A percentile compares a stretch with the other conserved stretches of the same genome.
Evolutionary conservation across 1,139 yeast species (phyloP).

Genomic region (Sugiyamaella paludigena): DNA sequence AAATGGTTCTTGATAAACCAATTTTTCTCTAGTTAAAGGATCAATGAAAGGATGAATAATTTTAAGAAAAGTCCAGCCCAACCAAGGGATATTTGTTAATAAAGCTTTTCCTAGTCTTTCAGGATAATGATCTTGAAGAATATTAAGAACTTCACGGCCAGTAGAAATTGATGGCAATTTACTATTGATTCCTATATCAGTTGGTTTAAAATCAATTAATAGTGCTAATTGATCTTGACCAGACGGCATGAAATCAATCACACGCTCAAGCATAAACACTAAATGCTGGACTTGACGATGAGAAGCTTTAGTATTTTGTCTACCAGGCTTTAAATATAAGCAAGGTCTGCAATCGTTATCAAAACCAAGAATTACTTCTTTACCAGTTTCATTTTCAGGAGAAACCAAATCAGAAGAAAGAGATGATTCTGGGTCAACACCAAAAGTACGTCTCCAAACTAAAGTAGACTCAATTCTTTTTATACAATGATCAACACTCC

Average conservation of each 20-base stretch:
- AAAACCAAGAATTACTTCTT: constrained; percentile 82
- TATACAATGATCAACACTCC: constrained; percentile 71
- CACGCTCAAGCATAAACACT: constrained; percentile 87
- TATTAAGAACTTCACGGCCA: constrained; percentile 79
- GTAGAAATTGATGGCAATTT: constrained; percentile 82
- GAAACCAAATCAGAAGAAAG: constrained; percentile 64
- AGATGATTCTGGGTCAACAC: constrained; percentile 57
- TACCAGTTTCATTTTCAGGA: constrained; percentile 80
- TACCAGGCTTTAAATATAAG: constrained; percentile 82
- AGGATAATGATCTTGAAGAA: constrained; percentile 92
- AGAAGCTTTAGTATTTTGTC: constrained; percentile 87
- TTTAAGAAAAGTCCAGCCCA: constrained; percentile 86
- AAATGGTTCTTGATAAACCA: constrained; percentile 87
- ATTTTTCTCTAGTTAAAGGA: constrained; percentile 88
- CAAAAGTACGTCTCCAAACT: constrained; percentile 91
- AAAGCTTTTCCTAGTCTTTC: constrained; percentile 91
- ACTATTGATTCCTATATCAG: constrained; percentile 50
- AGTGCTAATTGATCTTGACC: constrained; percentile 93
- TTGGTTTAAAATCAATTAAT: constrained; percentile 81
- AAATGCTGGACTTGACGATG: constrained; percentile 88
- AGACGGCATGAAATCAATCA: constrained; percentile 89
- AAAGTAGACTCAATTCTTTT: constrained; percentile 71
- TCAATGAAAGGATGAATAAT: constrained; percentile 92
- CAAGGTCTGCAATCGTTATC: constrained; percentile 90
- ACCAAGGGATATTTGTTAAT: constrained; percentile 87